Base-by-base conservation (phyloP, 179 eudicot genomes). In the Corrigiola litoralis region DNA sequence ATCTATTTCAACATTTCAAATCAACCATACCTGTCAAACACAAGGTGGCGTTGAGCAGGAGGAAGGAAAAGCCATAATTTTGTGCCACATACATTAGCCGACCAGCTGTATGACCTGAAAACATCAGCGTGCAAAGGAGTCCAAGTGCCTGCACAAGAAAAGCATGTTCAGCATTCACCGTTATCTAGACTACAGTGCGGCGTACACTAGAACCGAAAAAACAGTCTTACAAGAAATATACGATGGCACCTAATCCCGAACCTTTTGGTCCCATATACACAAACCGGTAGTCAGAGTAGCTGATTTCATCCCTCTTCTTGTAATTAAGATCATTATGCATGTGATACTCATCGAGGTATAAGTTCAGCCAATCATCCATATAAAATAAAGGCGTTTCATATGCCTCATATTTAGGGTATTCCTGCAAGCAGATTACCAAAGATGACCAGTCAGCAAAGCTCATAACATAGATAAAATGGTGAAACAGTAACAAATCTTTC, bases 211-310 rank as follows among this genome's bases (percentile, higher is more conserved):
- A 47, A 25, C 47, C 42, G 33, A 45, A 10, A 73, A 14, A 42
- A 38, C 14, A 51, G 58, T 73, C 73, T 68, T 68, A 62, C 66
- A 72, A 71, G 70, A 76, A 71, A 80, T 27, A 62, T 28, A 67
- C 61, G 23, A 65, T 61, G 29, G 58, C 63, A 58, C 67, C 63
- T 41, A 67, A 63, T 32, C 70, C 66, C 88, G 69, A 75, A 95
- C 97, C 99, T 95, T 95, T 95, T 78, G 97, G 82, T 28, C 99
- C 99, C 96, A 95, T 91, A 83, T 95, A 95, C 58, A 95, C 99
- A 77, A 95, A 95, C 53, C 96, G 99, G 73, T 95, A 95, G 80
- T 95, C 99, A 21, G 99, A 95, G 77, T 95, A 91, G 69, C 76
- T 70, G 73, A 95, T 83, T 50, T 82, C 90, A 72, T 74, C 76